Evolutionary conservation across 2,329 filamentous ascomycete genomes (phyloP), one percentile per base, ranked within the genome.

Genomic region (Corinectria fuckeliana): DNA sequence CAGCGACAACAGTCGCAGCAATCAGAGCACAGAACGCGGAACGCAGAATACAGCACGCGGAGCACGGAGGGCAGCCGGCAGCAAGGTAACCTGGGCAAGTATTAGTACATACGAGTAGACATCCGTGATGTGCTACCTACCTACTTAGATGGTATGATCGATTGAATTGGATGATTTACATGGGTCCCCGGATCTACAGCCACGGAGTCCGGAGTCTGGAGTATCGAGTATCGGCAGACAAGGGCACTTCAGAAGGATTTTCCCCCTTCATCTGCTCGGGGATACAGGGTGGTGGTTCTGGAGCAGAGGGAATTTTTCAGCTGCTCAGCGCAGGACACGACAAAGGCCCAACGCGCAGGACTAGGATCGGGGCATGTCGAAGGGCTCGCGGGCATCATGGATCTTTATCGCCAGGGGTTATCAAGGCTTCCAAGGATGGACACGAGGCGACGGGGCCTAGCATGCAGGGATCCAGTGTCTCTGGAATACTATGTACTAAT

Each of bases 171-270:
- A 30, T 62, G 28, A 61, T 60, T 62, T 49, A 32, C 65, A 70
- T 61, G 62, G 68, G 59, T 61, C 66, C 61, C 68, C 61, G 53
- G 62, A 64, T 68, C 63, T 65, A 61, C 63, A 52, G 54, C 55
- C 16, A 58, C 51, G 44, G 42, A 34, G 42, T 56, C 57, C 48
- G 26, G 26, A 61, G 53, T 59, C 51, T 39, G 51, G 23, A 55
- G 44, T 45, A 50, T 56, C 23, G 52, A 49, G 55, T 58, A 61
- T 55, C 47, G 41, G 50, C 20, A 56, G 50, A 42, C 54, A 58
- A 42, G 45, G 60, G 44, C 41, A 50, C 49, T 54, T 56, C 50
- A 49, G 48, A 45, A 34, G 36, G 52, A 48, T 28, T 51, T 21
- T 18, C 34, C 16, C 38, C 32, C 30, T 50, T 52, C 23, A 32